phyloP scores from a whole-genome alignment of 78 protist species.

The Chrysochromulina parva region DNA sequence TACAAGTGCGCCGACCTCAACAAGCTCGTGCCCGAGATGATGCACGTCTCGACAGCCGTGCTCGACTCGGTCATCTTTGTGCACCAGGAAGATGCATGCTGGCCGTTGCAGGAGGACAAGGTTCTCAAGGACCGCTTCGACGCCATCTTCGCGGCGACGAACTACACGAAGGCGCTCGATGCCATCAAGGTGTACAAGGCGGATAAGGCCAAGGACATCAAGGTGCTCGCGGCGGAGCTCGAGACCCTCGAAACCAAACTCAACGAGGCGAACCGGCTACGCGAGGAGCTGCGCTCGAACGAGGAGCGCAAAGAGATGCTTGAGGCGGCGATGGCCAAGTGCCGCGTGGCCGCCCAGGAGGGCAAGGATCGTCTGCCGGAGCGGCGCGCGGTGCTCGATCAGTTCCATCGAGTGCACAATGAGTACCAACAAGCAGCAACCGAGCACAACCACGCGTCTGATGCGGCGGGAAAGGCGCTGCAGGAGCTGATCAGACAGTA shows the following conservation, averaged over 20 bases:
- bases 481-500: too few species aligned
- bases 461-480: too few species aligned
- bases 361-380: too few species aligned
- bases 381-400: too few species aligned
- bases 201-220: neutral
- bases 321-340: too few species aligned
- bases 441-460: too few species aligned
- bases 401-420: too few species aligned
- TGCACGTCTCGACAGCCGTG: slow-evolving; percentile 93
- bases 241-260: neutral
- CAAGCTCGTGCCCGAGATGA: slow-evolving; percentile 48
- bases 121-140: slow-evolving; percentile 91
- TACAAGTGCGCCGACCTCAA: slow-evolving; percentile 42
- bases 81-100: slow-evolving; percentile 93
- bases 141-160: slow-evolving; percentile 91
- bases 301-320: too few species aligned
- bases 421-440: too few species aligned
- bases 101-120: slow-evolving; percentile 87
- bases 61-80: slow-evolving; percentile 97
- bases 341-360: too few species aligned
- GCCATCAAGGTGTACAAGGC: slow-evolving; percentile 18
- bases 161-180: slow-evolving; percentile 59
- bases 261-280: neutral
- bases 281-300: too few species aligned
- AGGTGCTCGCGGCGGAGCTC: slow-evolving; percentile 11